phyloP scores from a whole-genome alignment of 345 rosid genomes.

The Theobroma cacao region DNA sequence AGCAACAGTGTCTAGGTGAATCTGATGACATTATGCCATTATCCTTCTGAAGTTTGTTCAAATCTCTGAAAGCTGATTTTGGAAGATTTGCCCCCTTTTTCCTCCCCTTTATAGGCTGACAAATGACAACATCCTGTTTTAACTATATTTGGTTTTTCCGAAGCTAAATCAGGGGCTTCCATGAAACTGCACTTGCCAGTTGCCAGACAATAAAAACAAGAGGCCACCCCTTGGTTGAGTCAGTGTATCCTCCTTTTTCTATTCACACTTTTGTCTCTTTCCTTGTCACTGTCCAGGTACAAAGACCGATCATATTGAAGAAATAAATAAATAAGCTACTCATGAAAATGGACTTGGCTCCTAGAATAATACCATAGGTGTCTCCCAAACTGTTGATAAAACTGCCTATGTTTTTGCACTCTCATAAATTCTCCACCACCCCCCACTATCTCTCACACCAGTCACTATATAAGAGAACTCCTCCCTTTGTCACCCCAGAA shows the following conservation, averaged over 20 bases:
- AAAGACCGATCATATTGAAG: too few species aligned
- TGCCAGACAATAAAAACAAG: background rate
- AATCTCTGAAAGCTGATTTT: background rate
- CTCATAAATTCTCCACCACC: background rate
- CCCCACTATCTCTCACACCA: background rate
- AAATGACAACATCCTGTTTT: background rate
- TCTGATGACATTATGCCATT: background rate
- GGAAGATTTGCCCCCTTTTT: background rate
- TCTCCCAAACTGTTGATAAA: background rate
- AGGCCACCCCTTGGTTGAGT: background rate
- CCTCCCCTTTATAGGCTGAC: background rate
- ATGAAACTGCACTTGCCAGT: background rate
- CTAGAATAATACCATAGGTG: too few species aligned
- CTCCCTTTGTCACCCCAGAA: background rate
- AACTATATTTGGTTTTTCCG: background rate
- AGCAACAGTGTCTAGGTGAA: background rate
- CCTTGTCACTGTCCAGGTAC: too few species aligned
- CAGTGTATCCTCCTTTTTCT: too few species aligned
- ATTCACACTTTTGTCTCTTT: too few species aligned
- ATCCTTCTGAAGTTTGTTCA: background rate
- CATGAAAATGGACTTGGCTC: too few species aligned
- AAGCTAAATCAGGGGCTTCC: background rate
- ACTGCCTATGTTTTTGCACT: background rate
- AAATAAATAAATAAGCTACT: too few species aligned
- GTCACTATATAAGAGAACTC: background rate